Conservation (phyloP, 768 basidiomycete species). For the Hortiboletus flavorubellus region DNA sequence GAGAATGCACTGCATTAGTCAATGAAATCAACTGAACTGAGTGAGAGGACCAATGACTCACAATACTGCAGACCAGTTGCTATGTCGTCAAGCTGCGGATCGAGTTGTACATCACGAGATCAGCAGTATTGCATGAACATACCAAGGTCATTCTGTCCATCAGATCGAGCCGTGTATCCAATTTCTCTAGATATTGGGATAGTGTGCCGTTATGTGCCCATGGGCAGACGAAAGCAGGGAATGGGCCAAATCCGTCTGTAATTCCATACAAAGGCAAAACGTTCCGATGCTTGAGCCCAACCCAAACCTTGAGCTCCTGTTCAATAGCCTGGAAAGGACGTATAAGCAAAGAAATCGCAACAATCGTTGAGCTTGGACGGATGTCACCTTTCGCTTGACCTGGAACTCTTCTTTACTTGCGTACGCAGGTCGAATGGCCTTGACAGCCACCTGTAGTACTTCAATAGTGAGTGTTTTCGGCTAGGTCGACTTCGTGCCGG, state of each 20-base stretch:
- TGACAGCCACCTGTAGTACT: conserved; percentile 25
- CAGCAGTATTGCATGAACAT: not conserved
- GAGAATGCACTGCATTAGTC: conserved; percentile 18
- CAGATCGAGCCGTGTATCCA: conserved; percentile 6
- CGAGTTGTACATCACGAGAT: not conserved
- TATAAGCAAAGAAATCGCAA: conserved; percentile 6
- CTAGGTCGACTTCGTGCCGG: not conserved
- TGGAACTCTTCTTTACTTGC: not conserved
- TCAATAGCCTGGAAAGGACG: conserved; percentile 17
- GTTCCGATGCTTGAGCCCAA: conserved; percentile 26
- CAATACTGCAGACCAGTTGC: conserved; percentile 24
- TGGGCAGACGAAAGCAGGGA: conserved; percentile 33
- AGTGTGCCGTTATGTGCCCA: conserved; percentile 34
- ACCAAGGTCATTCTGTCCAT: conserved; percentile 18
- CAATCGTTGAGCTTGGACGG: not conserved
- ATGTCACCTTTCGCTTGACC: conserved; percentile 17
- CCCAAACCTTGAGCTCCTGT: conserved; percentile 32
- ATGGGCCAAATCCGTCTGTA: conserved; percentile 23
- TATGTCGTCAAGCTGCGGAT: conserved; percentile 23
- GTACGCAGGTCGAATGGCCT: conserved; percentile 17
- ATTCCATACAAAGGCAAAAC: conserved; percentile 31
- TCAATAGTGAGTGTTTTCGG: not conserved
- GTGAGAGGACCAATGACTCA: not conserved
- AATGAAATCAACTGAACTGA: not conserved
- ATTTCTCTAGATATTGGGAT: conserved; percentile 27